A percentile compares a stretch with the other conserved stretches of the same genome.
Evolutionary conservation across 257 asterid species (phyloP).

Genomic region (Nicotiana undulata): DNA sequence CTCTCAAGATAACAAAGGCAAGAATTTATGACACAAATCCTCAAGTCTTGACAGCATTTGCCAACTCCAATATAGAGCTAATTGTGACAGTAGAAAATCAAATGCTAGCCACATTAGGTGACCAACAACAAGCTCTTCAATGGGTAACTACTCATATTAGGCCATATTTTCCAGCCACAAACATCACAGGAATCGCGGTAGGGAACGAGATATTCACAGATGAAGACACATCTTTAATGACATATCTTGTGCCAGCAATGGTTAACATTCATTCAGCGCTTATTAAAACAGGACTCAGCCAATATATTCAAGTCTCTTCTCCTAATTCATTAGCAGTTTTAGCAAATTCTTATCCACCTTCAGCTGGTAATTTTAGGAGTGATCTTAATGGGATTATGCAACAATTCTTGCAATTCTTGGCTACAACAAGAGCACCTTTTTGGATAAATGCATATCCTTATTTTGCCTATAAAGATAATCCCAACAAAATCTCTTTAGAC

Average conservation of each 20-base stretch:
- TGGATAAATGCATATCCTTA: constrained; percentile 94
- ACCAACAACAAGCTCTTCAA: constrained; percentile 50
- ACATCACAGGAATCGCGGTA: constrained; percentile 73
- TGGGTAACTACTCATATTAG: constrained; percentile 59
- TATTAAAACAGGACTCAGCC: constrained; percentile 38
- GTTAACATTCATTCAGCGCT: constrained; percentile 61
- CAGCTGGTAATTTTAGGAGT: constrained; percentile 55
- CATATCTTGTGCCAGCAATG: constrained; percentile 71
- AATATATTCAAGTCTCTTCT: constrained; percentile 56
- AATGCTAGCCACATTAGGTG: constrained; percentile 37
- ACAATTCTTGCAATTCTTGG: constrained; percentile 50
- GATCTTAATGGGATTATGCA: constrained; percentile 49
- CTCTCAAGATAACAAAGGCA: constrained; percentile 51
- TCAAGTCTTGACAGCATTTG: constrained; percentile 51
- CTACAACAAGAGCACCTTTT: constrained; percentile 56
- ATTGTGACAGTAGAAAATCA: constrained; percentile 73
- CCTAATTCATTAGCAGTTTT: constrained; percentile 65
- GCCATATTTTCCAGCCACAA: constrained; percentile 66
- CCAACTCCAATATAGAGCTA: constrained; percentile 55
- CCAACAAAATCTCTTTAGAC: constrained; percentile 47
- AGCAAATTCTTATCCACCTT: constrained; percentile 70
- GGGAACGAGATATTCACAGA: constrained; percentile 83
- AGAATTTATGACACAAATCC: constrained; percentile 87
- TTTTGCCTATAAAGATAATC: constrained; percentile 73
- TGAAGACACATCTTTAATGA: constrained; percentile 40